Base-by-base conservation (phyloP, 2,329 filamentous ascomycete species). In the Alternaria gaisen region DNA sequence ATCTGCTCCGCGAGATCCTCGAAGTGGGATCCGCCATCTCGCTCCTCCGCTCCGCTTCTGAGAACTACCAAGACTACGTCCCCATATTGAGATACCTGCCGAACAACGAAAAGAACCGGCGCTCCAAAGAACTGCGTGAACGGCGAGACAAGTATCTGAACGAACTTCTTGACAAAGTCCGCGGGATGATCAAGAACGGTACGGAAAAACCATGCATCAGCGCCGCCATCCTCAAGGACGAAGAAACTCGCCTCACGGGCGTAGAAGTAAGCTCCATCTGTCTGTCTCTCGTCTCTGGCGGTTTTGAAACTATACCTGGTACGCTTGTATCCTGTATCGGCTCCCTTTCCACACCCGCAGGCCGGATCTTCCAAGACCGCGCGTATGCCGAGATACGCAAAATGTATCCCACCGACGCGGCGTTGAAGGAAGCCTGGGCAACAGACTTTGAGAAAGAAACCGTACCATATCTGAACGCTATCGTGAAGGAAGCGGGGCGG, bases 201-300 rank as follows among this genome's bases (percentile, higher is more conserved):
- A 84, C 80, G 0, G 84, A 86, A 59, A 85, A 84, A 67, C 83
- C 84, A 1, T 86, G 84, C 63, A 85, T 86, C 62, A 82, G 81
- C 1, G 83, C 83, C 0, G 83, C 83, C 0, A 85, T 86, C 32
- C 73, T 86, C 10, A 86, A 86, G 64, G 84, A 86, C 57, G 72
- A 84, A 63, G 84, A 86, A 64, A 84, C 83, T 1, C 84, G 83
- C 64, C 76, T 86, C 3, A 82, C 78, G 0, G 83, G 82, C 1
- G 83, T 85, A 1, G 84, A 86, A 67, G 83, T 86, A 16, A 82
- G 80, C 2, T 85, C 82, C 0, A 86, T 86, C 41, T 86, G 84
- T 61, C 72, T 86, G 0, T 84, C 82, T 0, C 76, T 86, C 2
- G 83, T 86, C 0, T 84, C 82, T 20, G 84, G 84, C 11, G 84